Conservation (phyloP, 106 monocot species). For the Dactylorhiza incarnata region DNA sequence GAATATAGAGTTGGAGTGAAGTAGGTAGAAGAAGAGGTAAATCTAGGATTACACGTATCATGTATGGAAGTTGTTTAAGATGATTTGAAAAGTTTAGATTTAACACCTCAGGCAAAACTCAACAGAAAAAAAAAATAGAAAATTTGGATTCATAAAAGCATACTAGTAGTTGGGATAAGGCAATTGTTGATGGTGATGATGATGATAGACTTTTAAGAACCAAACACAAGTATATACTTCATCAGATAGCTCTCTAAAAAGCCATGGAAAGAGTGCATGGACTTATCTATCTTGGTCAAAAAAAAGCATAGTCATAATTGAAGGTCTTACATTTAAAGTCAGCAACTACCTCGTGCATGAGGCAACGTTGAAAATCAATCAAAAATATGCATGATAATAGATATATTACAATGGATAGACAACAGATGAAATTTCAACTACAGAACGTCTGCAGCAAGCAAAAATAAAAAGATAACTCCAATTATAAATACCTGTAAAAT, state of each 20-base stretch:
- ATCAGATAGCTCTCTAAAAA: neutral
- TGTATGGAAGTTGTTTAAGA: too few species aligned
- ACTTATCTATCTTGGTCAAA: neutral
- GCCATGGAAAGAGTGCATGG: neutral
- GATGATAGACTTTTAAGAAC: neutral
- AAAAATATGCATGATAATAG: neutral
- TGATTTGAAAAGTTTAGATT: too few species aligned
- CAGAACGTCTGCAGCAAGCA: neutral
- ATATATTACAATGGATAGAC: neutral
- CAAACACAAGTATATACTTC: neutral
- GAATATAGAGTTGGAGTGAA: too few species aligned
- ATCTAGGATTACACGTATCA: too few species aligned
- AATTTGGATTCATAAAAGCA: too few species aligned
- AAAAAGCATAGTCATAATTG: neutral
- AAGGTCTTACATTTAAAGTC: neutral
- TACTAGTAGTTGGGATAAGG: neutral
- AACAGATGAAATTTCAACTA: neutral
- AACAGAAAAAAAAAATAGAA: too few species aligned
- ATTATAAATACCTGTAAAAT: slow-evolving; percentile 37
- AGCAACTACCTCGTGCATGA: neutral
- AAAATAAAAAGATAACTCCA: neutral
- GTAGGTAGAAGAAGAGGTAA: too few species aligned
- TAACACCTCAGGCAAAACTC: too few species aligned
- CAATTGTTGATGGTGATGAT: neutral
- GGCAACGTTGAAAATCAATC: neutral